phyloP scores from a whole-genome alignment of 1,284 basidiomycete species.

The Entoloma clypeatum region DNA sequence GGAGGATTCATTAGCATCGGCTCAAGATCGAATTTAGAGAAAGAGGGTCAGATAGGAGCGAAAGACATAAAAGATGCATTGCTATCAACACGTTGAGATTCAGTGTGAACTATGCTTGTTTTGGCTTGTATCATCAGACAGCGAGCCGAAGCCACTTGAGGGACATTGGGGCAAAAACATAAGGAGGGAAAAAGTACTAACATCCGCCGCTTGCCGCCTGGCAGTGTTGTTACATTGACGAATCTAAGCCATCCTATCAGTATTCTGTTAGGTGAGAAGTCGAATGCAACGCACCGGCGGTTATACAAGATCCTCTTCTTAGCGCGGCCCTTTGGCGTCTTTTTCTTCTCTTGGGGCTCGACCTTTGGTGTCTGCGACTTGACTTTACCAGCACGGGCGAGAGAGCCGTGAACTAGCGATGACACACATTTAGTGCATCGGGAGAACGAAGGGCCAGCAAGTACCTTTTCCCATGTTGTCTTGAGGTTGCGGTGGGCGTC shows the following conservation, averaged over 20 bases:
- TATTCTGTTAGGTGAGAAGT: too few relatives aligned
- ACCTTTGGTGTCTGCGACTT: slow-evolving; percentile 97
- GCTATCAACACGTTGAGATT: slow-evolving; percentile 70
- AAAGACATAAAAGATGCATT: slow-evolving; percentile 82
- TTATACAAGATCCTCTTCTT: slow-evolving; percentile 96
- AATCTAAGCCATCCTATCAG: slow-evolving; percentile 47
- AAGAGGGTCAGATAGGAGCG: slow-evolving; percentile 78
- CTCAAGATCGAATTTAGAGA: slow-evolving; percentile 12
- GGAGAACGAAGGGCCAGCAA: not conserved
- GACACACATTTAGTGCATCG: too few relatives aligned
- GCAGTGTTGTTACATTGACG: slow-evolving; percentile 89
- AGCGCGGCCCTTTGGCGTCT: slow-evolving; percentile 91
- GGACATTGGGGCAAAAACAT: slow-evolving; percentile 3
- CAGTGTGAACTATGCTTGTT: slow-evolving; percentile 90
- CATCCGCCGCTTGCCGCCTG: slow-evolving; percentile 94
- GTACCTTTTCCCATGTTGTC: slow-evolving; percentile 17
- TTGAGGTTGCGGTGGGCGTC: slow-evolving; percentile 14
- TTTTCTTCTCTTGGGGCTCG: slow-evolving; percentile 98
- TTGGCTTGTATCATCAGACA: slow-evolving; percentile 59
- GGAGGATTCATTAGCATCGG: slow-evolving; percentile 30
- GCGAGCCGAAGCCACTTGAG: slow-evolving; percentile 2
- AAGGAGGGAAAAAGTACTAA: slow-evolving; percentile 47
- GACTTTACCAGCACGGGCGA: slow-evolving; percentile 99
- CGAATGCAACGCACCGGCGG: slow-evolving; percentile 79
- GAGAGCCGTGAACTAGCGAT: slow-evolving; percentile 99